Base-by-base conservation (phyloP, 2,329 filamentous ascomycete genomes). In the Botrytis sinoallii region DNA sequence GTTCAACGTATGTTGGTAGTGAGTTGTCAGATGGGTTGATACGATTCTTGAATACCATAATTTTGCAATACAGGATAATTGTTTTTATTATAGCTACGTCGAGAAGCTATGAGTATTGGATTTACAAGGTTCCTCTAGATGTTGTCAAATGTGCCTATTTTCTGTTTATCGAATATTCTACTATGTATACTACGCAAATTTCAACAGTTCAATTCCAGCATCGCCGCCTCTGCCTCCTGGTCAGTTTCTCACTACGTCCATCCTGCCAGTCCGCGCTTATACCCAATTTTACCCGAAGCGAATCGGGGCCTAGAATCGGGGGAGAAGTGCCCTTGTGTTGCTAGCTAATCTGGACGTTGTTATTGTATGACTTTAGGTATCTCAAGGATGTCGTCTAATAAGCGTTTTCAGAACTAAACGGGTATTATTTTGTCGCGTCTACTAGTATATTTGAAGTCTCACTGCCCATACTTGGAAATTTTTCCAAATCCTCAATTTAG, bases 11-110 rank as follows among this genome's bases (percentile, higher is more conserved):
- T 38, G n/a, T 32, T n/a, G 0, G 48, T 35, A 35, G n/a, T 14
- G 65, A 29, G 25, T 68, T 68, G 48, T 18, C 66, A 40, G 35
- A 57, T 57, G 66, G 38, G 3, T 57, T 42, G 25, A 68, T 55
- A 40, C 25, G 25, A 67, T 55, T 67, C 32, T 67, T 10, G 25
- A 67, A 55, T 55, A 57, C 48, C 66, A 68, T 68, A 57, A 29
- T 68, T 32, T 22, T 55, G 66, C 66, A 38, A 40, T n/a, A 32
- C 29, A 57, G 32, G 18, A 68, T 25, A 68, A 32, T 9, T 29
- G 8, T 68, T 55, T 42, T 25, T 55, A 16, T 68, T 57, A 38
- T 57, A 57, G 18, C 25, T 68, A 55, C 10, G 8, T 32, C 25
- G 16, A n/a, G 25, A 68, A 52, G 18, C 10, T 14, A 12, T 42